Evolutionary conservation across 2,329 filamentous ascomycete species (phyloP).

Genomic region (Coniochaeta sp.): DNA sequence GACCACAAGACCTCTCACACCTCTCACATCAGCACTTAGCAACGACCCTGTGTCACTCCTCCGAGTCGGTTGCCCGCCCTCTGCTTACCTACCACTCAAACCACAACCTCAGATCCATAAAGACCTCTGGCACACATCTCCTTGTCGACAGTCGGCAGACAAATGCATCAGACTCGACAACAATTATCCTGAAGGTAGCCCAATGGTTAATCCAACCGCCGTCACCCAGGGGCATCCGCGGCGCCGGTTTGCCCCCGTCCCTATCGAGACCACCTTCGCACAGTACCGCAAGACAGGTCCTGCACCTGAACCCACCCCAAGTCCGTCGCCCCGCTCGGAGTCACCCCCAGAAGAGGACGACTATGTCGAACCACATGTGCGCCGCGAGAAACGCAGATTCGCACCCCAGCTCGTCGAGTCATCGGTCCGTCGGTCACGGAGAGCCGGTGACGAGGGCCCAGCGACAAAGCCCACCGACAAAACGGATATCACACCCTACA

Average conservation of each 20-base stretch:
- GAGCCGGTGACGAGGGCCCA: conserved; percentile 55
- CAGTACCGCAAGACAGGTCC: conserved; percentile 40
- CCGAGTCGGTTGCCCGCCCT: neutral
- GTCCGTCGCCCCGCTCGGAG: conserved; percentile 46
- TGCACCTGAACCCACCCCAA: conserved; percentile 44
- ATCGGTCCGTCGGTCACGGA: conserved; percentile 58
- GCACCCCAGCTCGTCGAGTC: conserved; percentile 78
- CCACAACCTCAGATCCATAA: neutral
- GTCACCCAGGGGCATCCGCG: conserved; percentile 30
- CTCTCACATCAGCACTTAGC: neutral
- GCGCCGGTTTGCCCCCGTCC: conserved; percentile 59
- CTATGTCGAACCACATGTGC: neutral
- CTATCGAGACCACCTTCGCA: conserved; percentile 65
- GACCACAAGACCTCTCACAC: neutral
- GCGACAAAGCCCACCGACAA: conserved; percentile 60
- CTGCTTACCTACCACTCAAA: neutral
- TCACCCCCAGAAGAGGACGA: conserved; percentile 12
- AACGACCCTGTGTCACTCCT: neutral
- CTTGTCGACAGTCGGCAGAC: neutral
- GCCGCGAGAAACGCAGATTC: conserved; percentile 44
- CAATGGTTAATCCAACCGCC: conserved; percentile 26
- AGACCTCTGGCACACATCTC: neutral
- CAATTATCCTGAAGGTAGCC: neutral
- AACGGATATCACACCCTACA: conserved; percentile 63
- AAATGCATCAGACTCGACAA: neutral